These are phyloP conservation scores for Solanum hybrid DNA, from an alignment of 305 asterid genomes.

Conservation along the genomic window DNA sequence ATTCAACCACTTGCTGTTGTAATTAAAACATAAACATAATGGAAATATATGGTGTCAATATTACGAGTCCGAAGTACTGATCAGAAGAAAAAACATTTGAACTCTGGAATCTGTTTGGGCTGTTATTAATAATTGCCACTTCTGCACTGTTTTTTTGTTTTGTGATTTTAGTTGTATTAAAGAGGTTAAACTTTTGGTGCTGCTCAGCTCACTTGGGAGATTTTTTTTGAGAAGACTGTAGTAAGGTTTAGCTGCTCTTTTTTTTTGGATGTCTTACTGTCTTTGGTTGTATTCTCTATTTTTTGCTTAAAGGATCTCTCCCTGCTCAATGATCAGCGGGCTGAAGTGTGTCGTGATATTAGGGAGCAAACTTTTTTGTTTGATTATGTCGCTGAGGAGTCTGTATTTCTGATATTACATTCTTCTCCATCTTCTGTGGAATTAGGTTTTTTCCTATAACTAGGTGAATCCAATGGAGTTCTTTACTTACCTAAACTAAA, in stretches of 20 bases:
- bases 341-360: neutral
- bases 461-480: neutral
- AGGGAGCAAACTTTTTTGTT: neutral
- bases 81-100: neutral
- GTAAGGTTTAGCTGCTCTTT: neutral
- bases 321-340: neutral
- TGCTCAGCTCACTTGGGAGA: neutral
- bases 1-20: neutral
- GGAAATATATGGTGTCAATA: neutral
- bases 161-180: neutral
- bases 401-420: neutral
- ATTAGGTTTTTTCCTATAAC: neutral
- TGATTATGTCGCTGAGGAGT: neutral
- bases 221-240: neutral
- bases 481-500: neutral
- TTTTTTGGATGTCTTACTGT: neutral
- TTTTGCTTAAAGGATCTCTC: neutral
- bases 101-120: neutral
- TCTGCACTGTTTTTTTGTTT: neutral
- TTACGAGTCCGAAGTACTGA: neutral
- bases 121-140: neutral
- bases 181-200: neutral
- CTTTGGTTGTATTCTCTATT: neutral
- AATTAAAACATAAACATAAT: neutral
- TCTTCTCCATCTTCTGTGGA: neutral